Conservation (phyloP, 306 rosid genomes). For the Begonia loranthoides region DNA sequence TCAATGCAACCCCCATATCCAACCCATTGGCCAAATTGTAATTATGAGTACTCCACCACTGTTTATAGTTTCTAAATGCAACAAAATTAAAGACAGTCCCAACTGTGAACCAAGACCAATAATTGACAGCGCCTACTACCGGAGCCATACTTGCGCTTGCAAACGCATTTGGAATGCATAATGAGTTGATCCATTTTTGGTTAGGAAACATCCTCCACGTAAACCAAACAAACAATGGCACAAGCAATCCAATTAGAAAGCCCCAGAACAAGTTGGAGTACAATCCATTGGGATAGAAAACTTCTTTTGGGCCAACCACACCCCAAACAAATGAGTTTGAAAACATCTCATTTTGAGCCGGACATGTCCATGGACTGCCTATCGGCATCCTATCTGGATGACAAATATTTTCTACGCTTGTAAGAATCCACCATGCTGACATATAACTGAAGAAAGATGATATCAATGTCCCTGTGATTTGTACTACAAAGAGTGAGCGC, state of each 20-base stretch:
- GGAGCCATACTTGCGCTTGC: not conserved
- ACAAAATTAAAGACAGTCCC: not conserved
- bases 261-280: not conserved
- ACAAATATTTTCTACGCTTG: not conserved
- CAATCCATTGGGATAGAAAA: not conserved
- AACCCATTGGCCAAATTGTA: not conserved
- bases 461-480: not conserved
- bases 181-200: not conserved
- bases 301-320: not conserved
- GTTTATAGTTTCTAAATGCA: not conserved
- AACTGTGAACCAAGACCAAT: not conserved
- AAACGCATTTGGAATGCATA: not conserved
- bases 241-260: not conserved
- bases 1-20: not conserved
- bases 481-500: not conserved
- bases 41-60: not conserved
- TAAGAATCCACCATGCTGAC: not conserved
- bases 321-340: not conserved
- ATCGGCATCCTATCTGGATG: not conserved
- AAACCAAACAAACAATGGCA: not conserved
- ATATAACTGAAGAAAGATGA: not conserved
- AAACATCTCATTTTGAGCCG: not conserved
- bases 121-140: not conserved
- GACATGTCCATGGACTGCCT: slow-evolving; percentile 3
- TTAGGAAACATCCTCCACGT: not conserved